Evolutionary conservation across 768 basidiomycete species (phyloP), one percentile per base, ranked within the genome.

Genomic region (Boletus vermiculosoides): DNA sequence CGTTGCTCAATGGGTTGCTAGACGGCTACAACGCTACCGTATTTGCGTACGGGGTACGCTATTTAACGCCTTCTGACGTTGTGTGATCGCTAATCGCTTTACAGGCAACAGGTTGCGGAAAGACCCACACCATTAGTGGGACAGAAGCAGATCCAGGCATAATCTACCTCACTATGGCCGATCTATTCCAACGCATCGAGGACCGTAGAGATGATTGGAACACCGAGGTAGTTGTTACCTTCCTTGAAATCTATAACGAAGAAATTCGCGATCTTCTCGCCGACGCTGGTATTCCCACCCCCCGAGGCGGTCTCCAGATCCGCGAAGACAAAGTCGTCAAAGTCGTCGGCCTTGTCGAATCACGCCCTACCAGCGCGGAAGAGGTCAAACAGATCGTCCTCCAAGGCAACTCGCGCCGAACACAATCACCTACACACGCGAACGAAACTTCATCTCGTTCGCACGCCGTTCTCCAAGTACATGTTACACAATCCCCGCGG

Each of bases 41-140:
- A 10, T 98, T 99, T 77, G 97, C 97, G 4, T 99, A 99, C 71
- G 97, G 97, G 37, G 97, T 98, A 73, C 71, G 91, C 78, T 54
- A 45, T 59, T 58, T 40, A 39, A 50, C 50, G 55, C 48, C 10
- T 37, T 39, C 20, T 52, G 25, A 50, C 25, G 16, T 20, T 33
- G 22, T 56, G 25, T 51, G 53, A 30, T 62, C 30, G 46, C 60
- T 49, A 52, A 66, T 62, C 47, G 51, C 59, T 44, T 55, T 42
- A 20, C 67, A 98, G 97, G 97, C 97, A 23, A 98, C 97, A n/a
- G 97, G 97, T n/a, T 98, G 97, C 71, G 97, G 97, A 61, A 99
- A 99, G 75, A 99, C 97, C 5, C 95, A 98, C 73, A 99, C 97
- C 20, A 98, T 99, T 72, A 97, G 94, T 65, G 96, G 96, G 55